Conservation (phyloP, 768 basidiomycete genomes). For the Leccinum rimulosum region DNA sequence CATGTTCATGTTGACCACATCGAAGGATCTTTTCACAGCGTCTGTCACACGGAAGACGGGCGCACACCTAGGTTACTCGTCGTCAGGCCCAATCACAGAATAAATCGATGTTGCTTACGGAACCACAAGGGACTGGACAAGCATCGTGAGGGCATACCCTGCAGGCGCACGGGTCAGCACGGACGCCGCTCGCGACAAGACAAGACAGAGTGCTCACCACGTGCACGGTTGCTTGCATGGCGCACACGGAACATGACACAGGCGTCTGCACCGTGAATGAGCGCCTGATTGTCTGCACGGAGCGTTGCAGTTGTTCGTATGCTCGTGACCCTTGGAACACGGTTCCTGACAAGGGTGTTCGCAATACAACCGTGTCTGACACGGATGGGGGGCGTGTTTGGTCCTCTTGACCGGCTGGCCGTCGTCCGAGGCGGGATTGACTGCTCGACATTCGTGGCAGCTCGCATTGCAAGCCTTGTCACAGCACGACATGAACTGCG, state of each 20-base stretch:
- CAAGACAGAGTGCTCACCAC: slow-evolving; percentile 38
- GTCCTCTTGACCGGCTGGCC: slow-evolving; percentile 22
- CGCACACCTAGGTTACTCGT: slow-evolving; percentile 47
- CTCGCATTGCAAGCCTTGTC: slow-evolving; percentile 44
- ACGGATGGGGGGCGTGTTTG: slow-evolving; percentile 45
- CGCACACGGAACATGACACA: slow-evolving; percentile 54
- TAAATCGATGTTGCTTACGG: slow-evolving; percentile 41
- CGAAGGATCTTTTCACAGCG: slow-evolving; percentile 44
- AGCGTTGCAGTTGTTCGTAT: slow-evolving; percentile 43
- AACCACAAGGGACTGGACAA: slow-evolving; percentile 67
- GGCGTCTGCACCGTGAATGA: slow-evolving; percentile 47
- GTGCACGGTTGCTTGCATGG: slow-evolving; percentile 62
- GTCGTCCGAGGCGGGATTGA: slow-evolving; percentile 1
- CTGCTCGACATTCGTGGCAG: slow-evolving; percentile 49
- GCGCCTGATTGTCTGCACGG: slow-evolving; percentile 53
- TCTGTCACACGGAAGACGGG: slow-evolving; percentile 60
- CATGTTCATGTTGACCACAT: slow-evolving; percentile 56
- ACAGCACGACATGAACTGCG: slow-evolving; percentile 49
- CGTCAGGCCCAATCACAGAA: not conserved
- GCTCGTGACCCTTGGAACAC: slow-evolving; percentile 52
- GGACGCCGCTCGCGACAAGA: not conserved
- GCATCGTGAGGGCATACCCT: slow-evolving; percentile 53
- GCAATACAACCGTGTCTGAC: slow-evolving; percentile 53
- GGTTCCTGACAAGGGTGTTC: slow-evolving; percentile 48
- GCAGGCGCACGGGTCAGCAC: not conserved